Conservation (phyloP, 345 rosid species). For the Pelargonium nanum region DNA sequence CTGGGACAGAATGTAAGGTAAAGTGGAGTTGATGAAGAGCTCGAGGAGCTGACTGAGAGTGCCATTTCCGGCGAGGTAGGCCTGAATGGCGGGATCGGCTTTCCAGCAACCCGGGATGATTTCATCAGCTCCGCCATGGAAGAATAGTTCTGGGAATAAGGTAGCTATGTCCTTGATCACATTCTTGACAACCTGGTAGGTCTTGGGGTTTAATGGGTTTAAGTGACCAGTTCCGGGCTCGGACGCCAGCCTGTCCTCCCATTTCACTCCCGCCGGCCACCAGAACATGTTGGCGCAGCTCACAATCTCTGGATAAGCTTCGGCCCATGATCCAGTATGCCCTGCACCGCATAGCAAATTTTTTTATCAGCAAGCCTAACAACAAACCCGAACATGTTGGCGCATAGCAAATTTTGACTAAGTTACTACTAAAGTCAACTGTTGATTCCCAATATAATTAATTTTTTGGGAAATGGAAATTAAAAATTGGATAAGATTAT, state of each 20-base stretch:
- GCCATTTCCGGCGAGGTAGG: constrained; percentile 50
- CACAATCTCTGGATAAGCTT: constrained; percentile 69
- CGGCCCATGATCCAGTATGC: constrained; percentile 88
- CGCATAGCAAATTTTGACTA: no score
- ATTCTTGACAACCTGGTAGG: constrained; percentile 56
- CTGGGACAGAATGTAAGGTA: constrained; percentile 51
- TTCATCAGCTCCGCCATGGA: constrained; percentile 73
- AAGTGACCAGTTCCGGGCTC: constrained; percentile 88
- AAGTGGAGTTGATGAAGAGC: constrained; percentile 43
- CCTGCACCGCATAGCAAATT: no score
- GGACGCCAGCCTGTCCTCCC: constrained; percentile 59
- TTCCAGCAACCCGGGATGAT: constrained; percentile 77
- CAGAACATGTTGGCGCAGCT: constrained; percentile 82
- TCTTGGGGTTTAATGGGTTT: constrained; percentile 62
- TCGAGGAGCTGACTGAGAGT: constrained; percentile 61
- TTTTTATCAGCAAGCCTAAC: no score
- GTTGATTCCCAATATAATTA: no score
- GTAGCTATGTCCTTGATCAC: constrained; percentile 37
- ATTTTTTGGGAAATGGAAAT: no score
- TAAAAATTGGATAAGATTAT: not conserved
- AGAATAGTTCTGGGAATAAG: constrained; percentile 64
- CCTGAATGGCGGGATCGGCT: constrained; percentile 44
- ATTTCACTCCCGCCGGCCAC: constrained; percentile 50
- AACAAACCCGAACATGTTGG: no score
- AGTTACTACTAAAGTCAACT: no score